These are phyloP conservation scores for Rhizophora apiculata DNA, from an alignment of 345 rosid species.

Conservation along the genomic window DNA sequence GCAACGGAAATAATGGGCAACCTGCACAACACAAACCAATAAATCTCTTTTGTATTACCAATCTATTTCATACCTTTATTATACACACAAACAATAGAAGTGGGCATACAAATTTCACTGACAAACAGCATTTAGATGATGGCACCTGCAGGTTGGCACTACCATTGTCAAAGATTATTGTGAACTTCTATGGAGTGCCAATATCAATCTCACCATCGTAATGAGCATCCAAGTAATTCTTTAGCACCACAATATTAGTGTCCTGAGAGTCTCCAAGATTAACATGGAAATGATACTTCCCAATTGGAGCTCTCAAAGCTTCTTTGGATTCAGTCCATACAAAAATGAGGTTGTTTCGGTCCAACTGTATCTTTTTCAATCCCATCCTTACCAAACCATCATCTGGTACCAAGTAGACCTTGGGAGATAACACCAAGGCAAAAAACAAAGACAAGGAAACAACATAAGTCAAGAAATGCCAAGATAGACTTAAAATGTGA, in stretches of 20 bases:
- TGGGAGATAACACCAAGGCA: slow-evolving; percentile 30
- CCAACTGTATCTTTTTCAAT: slow-evolving; percentile 10
- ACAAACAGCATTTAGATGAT: slow-evolving; percentile 21
- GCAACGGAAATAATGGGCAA: slow-evolving; percentile 8
- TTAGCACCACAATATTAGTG: slow-evolving; percentile 8
- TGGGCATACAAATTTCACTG: neutral
- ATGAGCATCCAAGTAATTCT: slow-evolving; percentile 21
- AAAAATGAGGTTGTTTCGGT: slow-evolving; percentile 1
- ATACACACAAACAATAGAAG: neutral
- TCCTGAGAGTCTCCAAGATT: neutral
- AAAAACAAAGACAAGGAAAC: slow-evolving; percentile 23
- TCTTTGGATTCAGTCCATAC: neutral
- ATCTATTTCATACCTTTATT: neutral
- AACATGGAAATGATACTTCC: neutral
- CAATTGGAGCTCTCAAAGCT: neutral
- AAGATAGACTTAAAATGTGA: too few species aligned
- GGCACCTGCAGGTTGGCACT: slow-evolving; percentile 24
- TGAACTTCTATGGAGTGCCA: slow-evolving; percentile 22
- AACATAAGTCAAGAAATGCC: too few species aligned
- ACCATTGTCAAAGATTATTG: slow-evolving; percentile 23
- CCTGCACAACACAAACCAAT: neutral
- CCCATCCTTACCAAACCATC: slow-evolving; percentile 12
- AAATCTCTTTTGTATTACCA: neutral
- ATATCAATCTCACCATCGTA: slow-evolving; percentile 19
- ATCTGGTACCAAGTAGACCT: slow-evolving; percentile 11